A percentile compares a stretch with the other conserved stretches of the same genome.
Evolutionary conservation across 148 eudicot genomes (phyloP).

Genomic region (Rhododendron griersonianum): DNA sequence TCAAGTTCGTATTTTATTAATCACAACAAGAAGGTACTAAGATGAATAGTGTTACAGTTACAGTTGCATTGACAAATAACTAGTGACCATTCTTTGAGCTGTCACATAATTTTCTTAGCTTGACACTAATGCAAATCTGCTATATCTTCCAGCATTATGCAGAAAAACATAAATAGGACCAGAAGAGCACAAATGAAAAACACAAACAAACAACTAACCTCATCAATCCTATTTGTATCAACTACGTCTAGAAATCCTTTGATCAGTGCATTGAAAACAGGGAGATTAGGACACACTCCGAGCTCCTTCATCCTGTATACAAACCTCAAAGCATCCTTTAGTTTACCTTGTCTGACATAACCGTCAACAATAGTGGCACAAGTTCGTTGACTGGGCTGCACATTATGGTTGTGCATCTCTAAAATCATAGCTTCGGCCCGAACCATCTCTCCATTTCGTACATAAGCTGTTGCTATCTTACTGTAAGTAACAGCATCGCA

Average conservation of each 20-base stretch:
- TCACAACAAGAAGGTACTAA: neutral
- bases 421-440: conserved; percentile 48
- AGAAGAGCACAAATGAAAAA: neutral
- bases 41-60: neutral
- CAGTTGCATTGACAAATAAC: neutral
- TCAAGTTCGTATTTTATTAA: neutral
- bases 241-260: conserved; percentile 55
- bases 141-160: neutral
- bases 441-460: conserved; percentile 42
- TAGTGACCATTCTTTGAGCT: neutral
- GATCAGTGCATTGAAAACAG: conserved; percentile 56
- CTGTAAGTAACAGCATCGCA: conserved; percentile 61
- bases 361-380: conserved; percentile 55
- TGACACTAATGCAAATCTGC: neutral
- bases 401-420: conserved; percentile 54
- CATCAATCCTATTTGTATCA: conserved; percentile 54
- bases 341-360: conserved; percentile 60
- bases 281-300: conserved; percentile 48
- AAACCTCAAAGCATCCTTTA: conserved; percentile 60
- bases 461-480: conserved; percentile 60
- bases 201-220: conserved; percentile 33
- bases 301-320: conserved; percentile 64
- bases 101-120: neutral
- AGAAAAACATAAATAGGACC: neutral
- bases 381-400: conserved; percentile 64